A percentile compares a stretch with the other conserved stretches of the same genome.
Evolutionary conservation across 1,139 yeast species (phyloP).

Genomic region (Nakaseomyces bracarensis): DNA sequence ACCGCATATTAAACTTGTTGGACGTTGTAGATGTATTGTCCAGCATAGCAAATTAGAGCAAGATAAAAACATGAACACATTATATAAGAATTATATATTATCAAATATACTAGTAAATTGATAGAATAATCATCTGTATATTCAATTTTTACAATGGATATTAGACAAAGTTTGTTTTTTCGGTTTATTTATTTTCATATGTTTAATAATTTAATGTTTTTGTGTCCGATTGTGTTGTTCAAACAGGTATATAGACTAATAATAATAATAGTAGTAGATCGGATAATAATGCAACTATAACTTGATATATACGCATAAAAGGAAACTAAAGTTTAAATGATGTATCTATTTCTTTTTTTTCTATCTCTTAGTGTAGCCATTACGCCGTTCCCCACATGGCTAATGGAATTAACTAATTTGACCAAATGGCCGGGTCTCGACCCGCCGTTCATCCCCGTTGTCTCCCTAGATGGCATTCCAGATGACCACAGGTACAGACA

Average conservation of each 20-base stretch:
- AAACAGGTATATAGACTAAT: too few species aligned
- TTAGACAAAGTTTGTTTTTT: too few species aligned
- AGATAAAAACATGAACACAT: neutral
- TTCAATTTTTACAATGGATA: too few species aligned
- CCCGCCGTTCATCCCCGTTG: constrained; percentile 81
- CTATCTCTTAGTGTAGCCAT: neutral
- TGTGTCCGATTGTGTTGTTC: too few species aligned
- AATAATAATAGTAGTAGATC: neutral
- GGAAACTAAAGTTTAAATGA: too few species aligned
- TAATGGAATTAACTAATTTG: constrained; percentile 62
- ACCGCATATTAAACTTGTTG: constrained; percentile 13
- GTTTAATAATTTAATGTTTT: neutral
- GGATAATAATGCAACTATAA: too few species aligned
- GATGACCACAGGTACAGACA: constrained; percentile 43
- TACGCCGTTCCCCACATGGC: constrained; percentile 71
- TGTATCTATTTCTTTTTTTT: neutral
- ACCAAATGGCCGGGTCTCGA: constrained; percentile 71
- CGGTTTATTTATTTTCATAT: neutral
- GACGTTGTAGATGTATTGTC: too few species aligned
- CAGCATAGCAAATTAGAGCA: too few species aligned
- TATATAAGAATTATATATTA: too few species aligned
- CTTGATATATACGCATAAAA: too few species aligned
- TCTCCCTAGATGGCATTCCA: constrained; percentile 47
- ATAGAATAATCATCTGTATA: too few species aligned
- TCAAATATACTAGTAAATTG: too few species aligned